Evolutionary conservation across 371 early-diverging fungal species (phyloP), one percentile per base, ranked within the genome.

Genomic region (Saksenaea vasiformis): DNA sequence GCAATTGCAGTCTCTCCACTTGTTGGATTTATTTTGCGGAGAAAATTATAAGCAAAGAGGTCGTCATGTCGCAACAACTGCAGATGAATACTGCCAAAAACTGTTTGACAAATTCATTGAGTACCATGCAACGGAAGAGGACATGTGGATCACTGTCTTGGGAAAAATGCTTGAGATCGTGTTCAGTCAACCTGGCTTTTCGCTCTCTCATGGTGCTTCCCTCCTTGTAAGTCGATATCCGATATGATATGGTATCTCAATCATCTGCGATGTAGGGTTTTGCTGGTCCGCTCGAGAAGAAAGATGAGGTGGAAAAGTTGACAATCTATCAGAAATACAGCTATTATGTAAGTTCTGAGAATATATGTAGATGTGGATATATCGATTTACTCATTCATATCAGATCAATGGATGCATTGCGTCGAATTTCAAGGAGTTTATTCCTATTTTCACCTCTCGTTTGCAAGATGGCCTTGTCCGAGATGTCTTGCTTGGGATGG

Each of bases 101-200:
- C 68, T 91, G 8, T 82, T 89, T 60, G 77, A 80, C 47, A 68
- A 78, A 34, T 84, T 88, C 63, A 68, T 73, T 0, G 62, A 68
- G 28, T 60, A 74, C 1, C 64, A 62, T 24, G 11, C 39, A 0
- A 71, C 69, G 3, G 59, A 71, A 8, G 82, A 83, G 5, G 85
- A 81, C 13, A 63, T 77, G 5, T 69, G 70, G 66, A 71, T 80
- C 17, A 59, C 75, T 17, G 54, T 82, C 11, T 63, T 77, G 4
- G 79, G 85, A 7, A 62, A 65, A 11, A 64, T 79, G 38, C 44
- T 82, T 7, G 24, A 56, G 11, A 70, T 84, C 14, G 64, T 77
- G 11, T 70, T 84, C 41, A 37, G 58, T 13, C 74, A 83, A 17
- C 35, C 51, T n/a, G 68, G 62, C 11, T 73, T 77, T 62, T 74